Percentiles rank a stretch among this genome's conserved stretches.
Evolutionary conservation across 495 filamentous ascomycete genomes (phyloP).

Genomic region (Trichoderma orchidacearum): DNA sequence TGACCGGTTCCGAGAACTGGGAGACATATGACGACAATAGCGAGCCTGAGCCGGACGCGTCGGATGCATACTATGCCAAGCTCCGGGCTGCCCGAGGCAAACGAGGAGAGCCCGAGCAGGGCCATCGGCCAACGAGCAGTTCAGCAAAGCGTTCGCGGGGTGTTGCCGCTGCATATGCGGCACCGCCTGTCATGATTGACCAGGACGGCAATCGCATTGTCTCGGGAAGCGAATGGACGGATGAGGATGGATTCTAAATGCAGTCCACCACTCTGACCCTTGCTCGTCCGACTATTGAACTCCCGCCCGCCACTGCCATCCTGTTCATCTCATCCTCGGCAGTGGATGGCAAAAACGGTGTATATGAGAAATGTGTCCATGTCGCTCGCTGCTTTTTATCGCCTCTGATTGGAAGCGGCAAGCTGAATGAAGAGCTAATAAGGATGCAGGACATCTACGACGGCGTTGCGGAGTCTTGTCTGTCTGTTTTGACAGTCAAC

Average conservation of each 20-base stretch:
- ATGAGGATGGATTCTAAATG: slow-evolving; percentile 35
- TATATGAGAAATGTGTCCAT: background rate
- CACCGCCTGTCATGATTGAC: slow-evolving; percentile 22
- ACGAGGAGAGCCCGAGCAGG: slow-evolving; percentile 29
- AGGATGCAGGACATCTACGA: slow-evolving; percentile 6
- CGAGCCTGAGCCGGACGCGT: slow-evolving; percentile 59
- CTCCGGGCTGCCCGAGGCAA: slow-evolving; percentile 43
- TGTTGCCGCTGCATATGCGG: slow-evolving; percentile 18
- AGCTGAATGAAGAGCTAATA: slow-evolving; percentile 11
- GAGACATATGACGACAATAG: slow-evolving; percentile 77
- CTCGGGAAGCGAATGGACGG: slow-evolving; percentile 42
- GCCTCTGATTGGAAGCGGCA: background rate
- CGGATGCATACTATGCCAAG: slow-evolving; percentile 66
- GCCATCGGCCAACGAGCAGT: slow-evolving; percentile 4
- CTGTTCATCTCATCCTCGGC: too few species aligned
- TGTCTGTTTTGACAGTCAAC: slow-evolving; percentile 2
- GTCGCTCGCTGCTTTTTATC: background rate
- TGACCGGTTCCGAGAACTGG: slow-evolving; percentile 76
- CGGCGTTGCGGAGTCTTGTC: slow-evolving; percentile 5
- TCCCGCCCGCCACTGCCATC: too few species aligned
- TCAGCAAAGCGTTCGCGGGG: slow-evolving; percentile 22
- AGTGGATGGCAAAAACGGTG: background rate
- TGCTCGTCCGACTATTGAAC: too few species aligned
- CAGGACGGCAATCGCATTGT: slow-evolving; percentile 34
- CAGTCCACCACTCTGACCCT: slow-evolving; percentile 3